These are phyloP conservation scores for Paecilomyces niveus DNA, from an alignment of 2,329 filamentous ascomycete genomes.

Conservation along the genomic window DNA sequence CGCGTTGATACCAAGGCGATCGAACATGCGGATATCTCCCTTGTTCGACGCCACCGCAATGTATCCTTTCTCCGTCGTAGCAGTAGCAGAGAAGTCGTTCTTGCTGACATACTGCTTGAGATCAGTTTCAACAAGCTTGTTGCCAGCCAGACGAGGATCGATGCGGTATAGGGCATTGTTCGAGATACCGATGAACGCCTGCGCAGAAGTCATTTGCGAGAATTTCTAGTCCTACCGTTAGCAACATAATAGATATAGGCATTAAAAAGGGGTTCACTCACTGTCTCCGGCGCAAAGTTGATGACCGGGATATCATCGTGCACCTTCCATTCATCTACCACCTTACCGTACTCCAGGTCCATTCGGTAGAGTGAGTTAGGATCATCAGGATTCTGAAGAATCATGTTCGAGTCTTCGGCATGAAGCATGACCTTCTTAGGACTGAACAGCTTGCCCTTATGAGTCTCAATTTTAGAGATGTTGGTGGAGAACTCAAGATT, in stretches of 20 bases:
- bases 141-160: conserved; percentile 80
- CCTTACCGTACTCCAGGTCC: conserved; percentile 96
- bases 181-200: conserved; percentile 90
- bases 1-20: conserved; percentile 90
- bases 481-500: conserved; percentile 93
- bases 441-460: conserved; percentile 77
- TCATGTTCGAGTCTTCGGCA: conserved; percentile 80
- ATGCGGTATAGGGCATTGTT: conserved; percentile 89
- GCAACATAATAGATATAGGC: conserved; percentile 11
- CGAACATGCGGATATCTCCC: conserved; percentile 93
- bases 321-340: conserved; percentile 97
- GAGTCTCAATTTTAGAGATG: conserved; percentile 91
- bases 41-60: conserved; percentile 97
- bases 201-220: conserved; percentile 89
- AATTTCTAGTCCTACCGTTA: conserved; percentile 60
- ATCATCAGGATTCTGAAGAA: conserved; percentile 73
- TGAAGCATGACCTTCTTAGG: conserved; percentile 97
- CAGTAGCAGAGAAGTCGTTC: conserved; percentile 91
- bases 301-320: conserved; percentile 92
- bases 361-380: conserved; percentile 92
- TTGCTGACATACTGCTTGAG: conserved; percentile 95
- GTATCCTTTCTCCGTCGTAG: conserved; percentile 93
- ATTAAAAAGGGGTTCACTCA: conserved; percentile 26
- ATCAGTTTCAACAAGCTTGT: conserved; percentile 87
- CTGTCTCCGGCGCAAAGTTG: conserved; percentile 84